Evolutionary conservation across 768 basidiomycete species (phyloP).

Genomic region (Tephrocybe sp.): DNA sequence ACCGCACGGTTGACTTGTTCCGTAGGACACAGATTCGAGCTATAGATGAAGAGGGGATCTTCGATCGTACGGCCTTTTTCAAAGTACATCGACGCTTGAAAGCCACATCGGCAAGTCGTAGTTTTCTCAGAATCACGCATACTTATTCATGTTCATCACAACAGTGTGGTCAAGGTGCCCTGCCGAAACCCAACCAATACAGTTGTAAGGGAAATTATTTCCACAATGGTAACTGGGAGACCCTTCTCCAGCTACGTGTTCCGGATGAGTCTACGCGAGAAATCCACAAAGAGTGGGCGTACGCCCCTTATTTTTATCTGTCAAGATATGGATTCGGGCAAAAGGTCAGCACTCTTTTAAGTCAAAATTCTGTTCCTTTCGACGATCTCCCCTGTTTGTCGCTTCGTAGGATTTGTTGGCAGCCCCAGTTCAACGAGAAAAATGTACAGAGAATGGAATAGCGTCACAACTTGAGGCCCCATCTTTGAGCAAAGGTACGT

Average conservation of each 20-base stretch:
- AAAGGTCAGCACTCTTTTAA: constrained; percentile 13
- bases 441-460: constrained; percentile 11
- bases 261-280: constrained; percentile 14
- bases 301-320: constrained; percentile 28
- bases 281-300: constrained; percentile 24
- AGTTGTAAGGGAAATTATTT: constrained; percentile 20
- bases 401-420: constrained; percentile 26
- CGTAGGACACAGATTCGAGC: constrained; percentile 28
- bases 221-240: constrained; percentile 26
- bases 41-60: constrained; percentile 23
- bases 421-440: constrained; percentile 27
- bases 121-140: neutral
- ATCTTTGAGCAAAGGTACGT: neutral
- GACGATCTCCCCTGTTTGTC: too few species aligned
- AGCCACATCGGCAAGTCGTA: constrained; percentile 14
- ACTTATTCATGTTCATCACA: neutral
- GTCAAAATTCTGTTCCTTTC: too few species aligned
- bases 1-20: neutral
- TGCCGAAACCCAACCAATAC: constrained; percentile 9
- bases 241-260: constrained; percentile 22
- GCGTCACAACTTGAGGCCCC: too few species aligned
- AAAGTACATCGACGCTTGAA: constrained; percentile 20
- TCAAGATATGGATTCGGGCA: constrained; percentile 24
- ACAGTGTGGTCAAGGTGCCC: constrained; percentile 5
- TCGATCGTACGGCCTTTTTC: constrained; percentile 24